Base-by-base conservation (phyloP, 2,329 filamentous ascomycete species). In the Cercospora sesami region DNA sequence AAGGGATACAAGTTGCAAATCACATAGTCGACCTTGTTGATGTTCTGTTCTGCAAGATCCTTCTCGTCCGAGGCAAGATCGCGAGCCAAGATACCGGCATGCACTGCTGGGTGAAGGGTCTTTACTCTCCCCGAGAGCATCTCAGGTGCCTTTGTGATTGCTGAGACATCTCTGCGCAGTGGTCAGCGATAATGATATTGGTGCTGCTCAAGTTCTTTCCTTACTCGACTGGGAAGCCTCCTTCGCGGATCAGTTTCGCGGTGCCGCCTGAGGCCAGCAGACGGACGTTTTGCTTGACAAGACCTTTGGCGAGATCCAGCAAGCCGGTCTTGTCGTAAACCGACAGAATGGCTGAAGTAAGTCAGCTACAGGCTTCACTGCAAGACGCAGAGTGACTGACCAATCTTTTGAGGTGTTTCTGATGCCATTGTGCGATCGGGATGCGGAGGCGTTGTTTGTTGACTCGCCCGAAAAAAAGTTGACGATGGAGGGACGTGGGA, bases 1-100 rank as follows among this genome's bases (percentile, higher is more conserved):
- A 99, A 99, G 12, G 95, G 95, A 82, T 99, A 98, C 65, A 99
- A 87, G 84, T 99, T 99, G 90, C 95, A 98, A 79, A 99, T 81
- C 64, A 97, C 93, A 76, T 90, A 96, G 86, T 96, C 93, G 68
- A 97, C 93, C 84, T 96, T 96, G 84, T 91, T 87, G 80, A 97
- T 97, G 82, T 93, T 95, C 83, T 96, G 93, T 81, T 95, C 91
- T 62, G 92, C 93, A 60, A 99, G 90, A 78, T 99, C 95, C 82
- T 97, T 96, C 83, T 98, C 93, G 82, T 99, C 95, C 14, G 94
- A 94, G 73, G 91, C 93, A 73, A 98, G 90, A 81, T 98, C 90
- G 73, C 95, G 92, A 69, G 95, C 95, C 70, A 99, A 90, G 75
- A 99, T 98, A 73, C 91, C 91, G 71, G 90, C 84, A 72, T 86